Conservation (phyloP, 805 yeast genomes). For the Kazachstania africana region DNA sequence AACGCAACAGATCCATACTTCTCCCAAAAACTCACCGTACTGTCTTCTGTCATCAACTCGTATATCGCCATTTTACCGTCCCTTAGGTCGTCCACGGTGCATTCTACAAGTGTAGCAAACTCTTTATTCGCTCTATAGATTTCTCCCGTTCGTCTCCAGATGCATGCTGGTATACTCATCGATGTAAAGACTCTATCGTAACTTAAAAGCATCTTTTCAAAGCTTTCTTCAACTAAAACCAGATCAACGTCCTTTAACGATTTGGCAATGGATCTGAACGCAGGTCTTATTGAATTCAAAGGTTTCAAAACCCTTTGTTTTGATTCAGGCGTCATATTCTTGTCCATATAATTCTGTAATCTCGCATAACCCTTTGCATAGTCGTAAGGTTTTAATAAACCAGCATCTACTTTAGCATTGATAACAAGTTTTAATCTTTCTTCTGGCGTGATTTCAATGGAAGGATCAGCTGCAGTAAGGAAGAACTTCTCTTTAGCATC, state of each 20-base stretch:
- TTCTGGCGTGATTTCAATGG: constrained; percentile 87
- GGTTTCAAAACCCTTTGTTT: constrained; percentile 81
- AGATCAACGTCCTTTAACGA: constrained; percentile 84
- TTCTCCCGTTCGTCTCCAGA: constrained; percentile 96
- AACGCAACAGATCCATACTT: constrained; percentile 94
- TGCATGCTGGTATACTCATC: constrained; percentile 95
- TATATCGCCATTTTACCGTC: constrained; percentile 89
- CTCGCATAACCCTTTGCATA: constrained; percentile 91
- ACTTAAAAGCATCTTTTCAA: constrained; percentile 85
- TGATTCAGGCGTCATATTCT: constrained; percentile 76
- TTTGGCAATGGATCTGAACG: constrained; percentile 84
- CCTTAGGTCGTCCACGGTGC: constrained; percentile 76
- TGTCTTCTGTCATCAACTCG: constrained; percentile 89
- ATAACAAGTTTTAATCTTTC: constrained; percentile 88
- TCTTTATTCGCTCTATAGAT: constrained; percentile 92
- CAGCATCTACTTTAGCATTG: constrained; percentile 89
- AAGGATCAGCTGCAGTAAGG: constrained; percentile 93
- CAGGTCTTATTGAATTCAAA: constrained; percentile 75
- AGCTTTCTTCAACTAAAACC: constrained; percentile 84
- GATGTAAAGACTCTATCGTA: constrained; percentile 92
- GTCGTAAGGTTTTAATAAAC: constrained; percentile 81
- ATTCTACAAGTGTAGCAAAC: constrained; percentile 87
- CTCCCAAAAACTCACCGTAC: constrained; percentile 96
- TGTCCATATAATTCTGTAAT: constrained; percentile 82
- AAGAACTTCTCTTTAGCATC: constrained; percentile 84